Evolutionary conservation across 805 yeast genomes (phyloP).

Genomic region (Spathaspora girioi): DNA sequence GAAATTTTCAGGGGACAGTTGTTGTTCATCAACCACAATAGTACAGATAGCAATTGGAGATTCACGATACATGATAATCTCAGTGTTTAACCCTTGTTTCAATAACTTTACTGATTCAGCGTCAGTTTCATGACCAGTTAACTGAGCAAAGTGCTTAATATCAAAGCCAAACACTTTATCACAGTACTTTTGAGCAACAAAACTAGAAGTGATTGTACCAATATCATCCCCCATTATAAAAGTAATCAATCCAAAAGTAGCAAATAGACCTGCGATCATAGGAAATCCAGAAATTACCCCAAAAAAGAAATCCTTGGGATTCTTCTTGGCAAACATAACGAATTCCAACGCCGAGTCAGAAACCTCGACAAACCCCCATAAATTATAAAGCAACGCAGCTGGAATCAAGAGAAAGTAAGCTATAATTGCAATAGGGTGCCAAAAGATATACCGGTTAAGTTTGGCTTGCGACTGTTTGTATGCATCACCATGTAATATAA

Average conservation of each 20-base stretch:
- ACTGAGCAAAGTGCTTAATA: slow-evolving; percentile 42
- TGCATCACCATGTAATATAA: slow-evolving; percentile 63
- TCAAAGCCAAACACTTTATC: slow-evolving; percentile 48
- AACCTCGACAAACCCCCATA: slow-evolving; percentile 27
- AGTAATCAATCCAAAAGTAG: slow-evolving; percentile 36
- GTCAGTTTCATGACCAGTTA: slow-evolving; percentile 15
- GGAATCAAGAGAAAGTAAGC: slow-evolving; percentile 18
- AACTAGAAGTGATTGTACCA: slow-evolving; percentile 28
- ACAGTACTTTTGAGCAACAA: slow-evolving; percentile 20
- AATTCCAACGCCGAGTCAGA: slow-evolving; percentile 31
- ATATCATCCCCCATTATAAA: slow-evolving; percentile 47
- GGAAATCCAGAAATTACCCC: slow-evolving; percentile 29
- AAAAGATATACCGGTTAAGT: slow-evolving; percentile 43
- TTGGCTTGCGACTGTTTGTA: slow-evolving; percentile 44
- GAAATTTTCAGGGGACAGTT: slow-evolving; percentile 38
- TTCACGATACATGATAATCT: slow-evolving; percentile 59
- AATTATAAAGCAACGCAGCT: slow-evolving; percentile 14
- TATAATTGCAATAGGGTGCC: slow-evolving; percentile 41
- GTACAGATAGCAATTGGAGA: slow-evolving; percentile 66
- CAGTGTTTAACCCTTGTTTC: slow-evolving; percentile 45
- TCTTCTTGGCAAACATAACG: slow-evolving; percentile 13
- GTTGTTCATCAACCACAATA: slow-evolving; percentile 36
- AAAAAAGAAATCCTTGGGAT: slow-evolving; percentile 21
- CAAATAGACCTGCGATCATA: slow-evolving; percentile 33
- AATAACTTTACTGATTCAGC: slow-evolving; percentile 22